These are phyloP conservation scores for Plasmodium sp. DNA, from an alignment of 169 alveolate species.

Conservation along the genomic window DNA sequence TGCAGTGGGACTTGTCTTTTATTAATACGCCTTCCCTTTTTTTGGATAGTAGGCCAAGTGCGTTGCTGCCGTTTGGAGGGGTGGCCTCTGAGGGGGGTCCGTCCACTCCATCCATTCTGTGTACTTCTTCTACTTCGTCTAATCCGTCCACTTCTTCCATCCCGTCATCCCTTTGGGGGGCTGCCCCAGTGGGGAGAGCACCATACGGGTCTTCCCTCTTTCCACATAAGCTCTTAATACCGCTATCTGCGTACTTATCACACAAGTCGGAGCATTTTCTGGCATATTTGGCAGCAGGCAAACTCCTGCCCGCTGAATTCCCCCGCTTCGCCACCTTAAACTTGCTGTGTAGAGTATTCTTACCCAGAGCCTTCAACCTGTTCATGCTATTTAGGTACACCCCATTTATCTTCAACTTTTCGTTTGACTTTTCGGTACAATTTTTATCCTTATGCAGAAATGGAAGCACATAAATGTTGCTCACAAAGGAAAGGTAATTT, in stretches of 20 bases:
- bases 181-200: background rate
- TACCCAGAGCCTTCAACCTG: background rate
- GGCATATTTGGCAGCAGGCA: background rate
- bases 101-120: background rate
- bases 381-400: slow-evolving; percentile 9
- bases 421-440: slow-evolving; percentile 2
- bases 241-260: background rate
- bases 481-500: slow-evolving; percentile 31
- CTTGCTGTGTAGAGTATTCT: background rate
- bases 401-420: slow-evolving; percentile 31
- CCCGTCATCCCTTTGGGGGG: background rate
- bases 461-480: slow-evolving; percentile 22
- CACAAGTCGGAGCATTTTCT: background rate
- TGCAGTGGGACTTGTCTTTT: background rate
- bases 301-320: background rate
- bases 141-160: background rate
- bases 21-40: background rate
- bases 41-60: background rate
- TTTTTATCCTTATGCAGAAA: slow-evolving; percentile 12
- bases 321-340: background rate
- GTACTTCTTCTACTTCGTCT: background rate
- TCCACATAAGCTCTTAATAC: background rate
- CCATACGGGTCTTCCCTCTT: background rate
- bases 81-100: background rate
- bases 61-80: background rate